phyloP scores from a whole-genome alignment of 2,329 filamentous ascomycete genomes.

The Coniochaeta hoffmannii region DNA sequence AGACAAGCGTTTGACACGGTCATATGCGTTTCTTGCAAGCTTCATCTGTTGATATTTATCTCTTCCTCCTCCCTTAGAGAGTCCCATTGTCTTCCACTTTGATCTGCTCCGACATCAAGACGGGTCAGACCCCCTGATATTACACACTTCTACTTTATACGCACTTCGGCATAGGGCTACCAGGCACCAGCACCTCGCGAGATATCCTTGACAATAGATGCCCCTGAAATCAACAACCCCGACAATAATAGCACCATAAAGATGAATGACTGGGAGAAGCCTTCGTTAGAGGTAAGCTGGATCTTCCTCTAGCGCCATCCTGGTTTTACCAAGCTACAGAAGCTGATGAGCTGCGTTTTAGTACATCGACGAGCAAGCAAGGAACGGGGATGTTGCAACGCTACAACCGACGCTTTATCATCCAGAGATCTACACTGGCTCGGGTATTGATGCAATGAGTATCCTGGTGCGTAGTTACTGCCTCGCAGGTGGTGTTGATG shows the following conservation, averaged over 20 bases:
- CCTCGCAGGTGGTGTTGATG: neutral
- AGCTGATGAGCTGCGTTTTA: neutral
- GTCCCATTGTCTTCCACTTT: neutral
- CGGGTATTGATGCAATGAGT: constrained; percentile 47
- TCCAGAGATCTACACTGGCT: constrained; percentile 47
- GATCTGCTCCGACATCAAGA: neutral
- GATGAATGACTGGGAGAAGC: neutral
- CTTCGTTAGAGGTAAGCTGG: neutral
- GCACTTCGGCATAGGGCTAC: neutral
- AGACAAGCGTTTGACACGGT: neutral
- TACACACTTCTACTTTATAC: neutral
- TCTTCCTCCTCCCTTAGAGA: neutral
- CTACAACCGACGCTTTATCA: constrained; percentile 36
- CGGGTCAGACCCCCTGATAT: neutral
- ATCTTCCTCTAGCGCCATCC: neutral
- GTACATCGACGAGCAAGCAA: neutral
- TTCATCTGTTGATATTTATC: constrained; percentile 2
- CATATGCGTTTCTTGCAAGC: neutral
- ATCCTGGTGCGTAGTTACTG: constrained; percentile 38
- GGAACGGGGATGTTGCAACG: neutral
- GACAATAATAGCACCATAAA: neutral
- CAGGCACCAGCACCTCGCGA: neutral
- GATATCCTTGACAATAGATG: neutral
- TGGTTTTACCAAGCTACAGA: neutral
- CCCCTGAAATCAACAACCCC: neutral